Base-by-base conservation (phyloP, 768 basidiomycete genomes). In the Cantharellus cinnabarinus region DNA sequence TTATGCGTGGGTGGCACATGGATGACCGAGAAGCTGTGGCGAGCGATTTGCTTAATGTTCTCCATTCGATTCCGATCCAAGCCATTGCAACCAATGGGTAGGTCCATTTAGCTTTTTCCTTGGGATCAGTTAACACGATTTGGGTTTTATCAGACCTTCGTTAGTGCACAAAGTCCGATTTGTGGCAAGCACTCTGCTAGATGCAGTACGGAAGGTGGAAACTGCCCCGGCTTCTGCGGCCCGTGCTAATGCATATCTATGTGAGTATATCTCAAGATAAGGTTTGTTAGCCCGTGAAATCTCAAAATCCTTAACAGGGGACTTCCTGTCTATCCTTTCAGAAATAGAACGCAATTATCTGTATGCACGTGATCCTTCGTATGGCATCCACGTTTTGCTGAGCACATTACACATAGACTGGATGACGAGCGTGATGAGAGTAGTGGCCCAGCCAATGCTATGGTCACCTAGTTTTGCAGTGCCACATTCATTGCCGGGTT, bases 311-410 rank as follows among this genome's bases (percentile, higher is more conserved):
- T 62, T 60, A 65, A 5, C 65, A 89, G 88, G 86, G 86, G 89
- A 93, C 72, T 94, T 94, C 71, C 71, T 93, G 37, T 87, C 83
- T 57, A 90, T 94, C 63, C 70, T 94, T 50, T 87, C 83, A 42
- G 90, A 93, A 72, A 90, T 94, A 64, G 90, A 93, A 66, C 75
- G 84, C 62, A 87, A 91, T 70, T 93, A 93, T 74, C 70, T 87
- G 57, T 63, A 50, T 50, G 63, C 60, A 10, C 44, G 44, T 10
- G 44, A 10, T 48, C 44, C 10, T 48, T 15, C 44, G 14, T 10
- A 14, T 10, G 10, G 29, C 29, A 10, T 10, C 44, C 44, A 48
- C 29, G 20, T 48, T 48, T 48, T 48, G 44, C 44, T 48, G 44
- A 48, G 29, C 10, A 48, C 10, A 29, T 10, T 10, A 29, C 10